Evolutionary conservation across 352 stramenopile species (phyloP), one percentile per base, ranked within the genome.

Genomic region (Discostella stelligera): DNA sequence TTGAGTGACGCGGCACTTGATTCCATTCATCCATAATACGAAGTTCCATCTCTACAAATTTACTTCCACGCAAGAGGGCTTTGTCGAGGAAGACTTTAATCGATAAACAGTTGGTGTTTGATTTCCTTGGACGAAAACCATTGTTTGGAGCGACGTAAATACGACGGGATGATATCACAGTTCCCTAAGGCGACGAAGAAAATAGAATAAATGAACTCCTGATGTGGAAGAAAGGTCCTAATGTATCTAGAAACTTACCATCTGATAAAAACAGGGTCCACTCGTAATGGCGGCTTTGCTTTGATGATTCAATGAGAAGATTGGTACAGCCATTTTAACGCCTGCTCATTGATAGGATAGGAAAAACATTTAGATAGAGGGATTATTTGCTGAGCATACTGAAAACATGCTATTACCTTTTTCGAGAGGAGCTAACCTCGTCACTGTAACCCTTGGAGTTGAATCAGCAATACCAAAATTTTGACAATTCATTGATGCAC

Each of bases 1-100:
- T 91, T 20, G 88, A 93, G 83, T 90, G 83, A 9, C 80, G 78
- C 6, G 74, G 74, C 14, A 73, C 37, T n/a, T 68, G 74, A 68
- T 74, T 72, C 66, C 72, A 84, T 58, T 84, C 72, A 37, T 81
- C 77, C 60, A 84, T 68, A n/a, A 84, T 77, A 39, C 88, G 72
- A 53, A 91, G 72, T 9, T 84, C 89, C 71, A 91, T 80, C 44
- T 85, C 71, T 20, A 80, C 77, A 77, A 93, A 93, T 55, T 85
- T 77, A 25, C 82, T 77, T 62, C 89, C 80, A 18, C 88, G 67
- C 32, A 93, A 68, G 63, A 91, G 86, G 9, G 79, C 88, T 58
- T 83, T 89, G 61, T 93, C 88, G 0, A 93, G 59, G 64, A 90
- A 77, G 5, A 87, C 74, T 32, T 86, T 89, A 25, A 93, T 82